phyloP scores from a whole-genome alignment of 345 rosid species.

The Microcos paniculata region DNA sequence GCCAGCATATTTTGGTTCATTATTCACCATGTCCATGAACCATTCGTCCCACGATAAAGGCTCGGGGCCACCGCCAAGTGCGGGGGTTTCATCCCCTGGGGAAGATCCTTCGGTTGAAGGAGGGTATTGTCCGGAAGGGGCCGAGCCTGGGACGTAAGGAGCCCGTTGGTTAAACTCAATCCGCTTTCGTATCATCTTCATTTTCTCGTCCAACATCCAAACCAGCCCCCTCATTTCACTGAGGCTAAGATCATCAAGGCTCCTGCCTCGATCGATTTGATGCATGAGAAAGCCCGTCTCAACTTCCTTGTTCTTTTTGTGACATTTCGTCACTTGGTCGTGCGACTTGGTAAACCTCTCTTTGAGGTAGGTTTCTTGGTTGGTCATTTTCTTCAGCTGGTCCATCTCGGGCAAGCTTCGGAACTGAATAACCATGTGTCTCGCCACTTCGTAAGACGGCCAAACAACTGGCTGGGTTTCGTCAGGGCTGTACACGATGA shows the following conservation, averaged over 20 bases:
- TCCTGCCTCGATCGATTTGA: neutral
- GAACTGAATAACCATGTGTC: slow-evolving; percentile 21
- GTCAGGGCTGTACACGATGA: slow-evolving; percentile 34
- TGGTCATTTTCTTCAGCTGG: slow-evolving; percentile 30
- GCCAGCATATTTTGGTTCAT: too few relatives aligned
- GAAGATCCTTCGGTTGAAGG: neutral
- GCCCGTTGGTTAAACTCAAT: slow-evolving; percentile 14
- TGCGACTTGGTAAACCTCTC: slow-evolving; percentile 26
- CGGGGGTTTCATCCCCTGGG: neutral
- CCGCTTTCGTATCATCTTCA: slow-evolving; percentile 19
- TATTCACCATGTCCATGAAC: too few relatives aligned
- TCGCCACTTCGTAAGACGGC: slow-evolving; percentile 26
- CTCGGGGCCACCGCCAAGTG: neutral
- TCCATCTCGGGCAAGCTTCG: slow-evolving; percentile 29
- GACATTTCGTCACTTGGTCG: slow-evolving; percentile 14
- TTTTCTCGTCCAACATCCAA: slow-evolving; percentile 25
- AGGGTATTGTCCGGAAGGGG: neutral
- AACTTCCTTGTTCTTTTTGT: slow-evolving; percentile 16
- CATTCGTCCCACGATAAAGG: too few relatives aligned
- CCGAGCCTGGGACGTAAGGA: neutral
- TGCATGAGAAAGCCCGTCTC: slow-evolving; percentile 26
- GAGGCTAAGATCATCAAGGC: neutral
- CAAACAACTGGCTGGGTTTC: slow-evolving; percentile 33
- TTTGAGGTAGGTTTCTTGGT: slow-evolving; percentile 30
- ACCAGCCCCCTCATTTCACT: slow-evolving; percentile 12